Evolutionary conservation across 352 stramenopile genomes (phyloP).

Genomic region (Phytopythium boreale): DNA sequence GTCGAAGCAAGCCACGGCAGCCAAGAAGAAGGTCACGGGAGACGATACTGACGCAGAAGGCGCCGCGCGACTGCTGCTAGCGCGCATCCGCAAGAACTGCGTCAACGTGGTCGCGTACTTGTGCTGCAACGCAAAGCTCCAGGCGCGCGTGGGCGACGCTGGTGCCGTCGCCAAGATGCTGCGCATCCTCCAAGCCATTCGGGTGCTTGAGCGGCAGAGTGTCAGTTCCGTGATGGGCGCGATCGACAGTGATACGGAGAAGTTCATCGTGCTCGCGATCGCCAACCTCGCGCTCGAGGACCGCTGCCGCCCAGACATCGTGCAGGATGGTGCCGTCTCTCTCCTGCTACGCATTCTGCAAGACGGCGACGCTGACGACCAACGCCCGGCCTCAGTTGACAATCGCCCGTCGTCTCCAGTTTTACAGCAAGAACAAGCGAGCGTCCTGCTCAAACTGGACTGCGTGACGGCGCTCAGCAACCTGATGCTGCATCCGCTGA

Average conservation of each 20-base stretch:
- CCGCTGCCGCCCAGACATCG: constrained; percentile 51
- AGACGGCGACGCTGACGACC: constrained; percentile 5
- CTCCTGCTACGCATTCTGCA: constrained; percentile 54
- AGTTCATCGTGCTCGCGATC: constrained; percentile 55
- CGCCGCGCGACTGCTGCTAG: constrained; percentile 13
- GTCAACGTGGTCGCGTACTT: constrained; percentile 61
- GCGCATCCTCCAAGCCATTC: constrained; percentile 24
- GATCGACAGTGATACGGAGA: constrained; percentile 64
- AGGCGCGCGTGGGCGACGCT: constrained; percentile 46
- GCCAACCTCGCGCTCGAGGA: constrained; percentile 78
- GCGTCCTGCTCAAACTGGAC: constrained; percentile 67
- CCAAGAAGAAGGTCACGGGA: not conserved
- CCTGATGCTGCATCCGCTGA: constrained; percentile 77
- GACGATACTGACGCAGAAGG: constrained; percentile 16
- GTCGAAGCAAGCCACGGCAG: too few relatives aligned
- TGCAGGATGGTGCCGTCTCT: constrained; percentile 57
- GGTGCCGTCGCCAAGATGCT: constrained; percentile 59
- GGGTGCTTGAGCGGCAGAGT: not conserved
- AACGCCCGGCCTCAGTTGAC: not conserved
- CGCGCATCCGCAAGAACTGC: constrained; percentile 55
- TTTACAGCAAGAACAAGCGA: constrained; percentile 4
- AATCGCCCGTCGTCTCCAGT: not conserved
- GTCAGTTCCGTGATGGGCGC: not conserved
- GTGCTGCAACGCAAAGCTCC: constrained; percentile 73
- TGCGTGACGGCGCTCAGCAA: constrained; percentile 81